Conservation (phyloP, 177 flowering plant species). For the Telopea speciosissima region DNA sequence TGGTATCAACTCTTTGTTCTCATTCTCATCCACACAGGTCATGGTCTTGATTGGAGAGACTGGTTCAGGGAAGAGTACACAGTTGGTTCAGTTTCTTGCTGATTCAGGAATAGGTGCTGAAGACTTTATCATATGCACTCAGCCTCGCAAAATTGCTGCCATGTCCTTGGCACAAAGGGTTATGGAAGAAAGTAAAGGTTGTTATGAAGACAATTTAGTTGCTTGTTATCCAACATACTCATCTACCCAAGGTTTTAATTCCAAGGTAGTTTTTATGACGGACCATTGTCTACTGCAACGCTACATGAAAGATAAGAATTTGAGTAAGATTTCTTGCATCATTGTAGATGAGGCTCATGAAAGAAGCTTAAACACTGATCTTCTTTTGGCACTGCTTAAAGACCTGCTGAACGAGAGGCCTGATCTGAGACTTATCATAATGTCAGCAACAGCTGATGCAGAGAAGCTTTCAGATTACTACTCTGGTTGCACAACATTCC, state of each 20-base stretch:
- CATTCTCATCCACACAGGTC: conserved; percentile 35
- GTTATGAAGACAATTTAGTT: conserved; percentile 50
- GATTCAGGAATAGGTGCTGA: conserved; percentile 57
- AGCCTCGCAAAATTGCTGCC: conserved; percentile 96
- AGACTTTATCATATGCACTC: conserved; percentile 74
- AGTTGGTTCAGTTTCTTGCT: conserved; percentile 83
- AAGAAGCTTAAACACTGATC: conserved; percentile 93
- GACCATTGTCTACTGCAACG: conserved; percentile 88
- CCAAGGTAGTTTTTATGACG: conserved; percentile 67
- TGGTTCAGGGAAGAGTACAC: conserved; percentile 98
- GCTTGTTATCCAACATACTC: conserved; percentile 48
- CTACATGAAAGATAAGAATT: conserved; percentile 59
- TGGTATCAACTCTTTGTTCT: neutral
- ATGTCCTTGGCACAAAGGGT: conserved; percentile 72
- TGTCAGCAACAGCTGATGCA: conserved; percentile 98
- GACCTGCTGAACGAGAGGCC: conserved; percentile 46
- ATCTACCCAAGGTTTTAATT: conserved; percentile 34
- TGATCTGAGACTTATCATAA: conserved; percentile 74
- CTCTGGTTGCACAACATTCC: conserved; percentile 53
- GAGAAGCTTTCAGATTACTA: conserved; percentile 69
- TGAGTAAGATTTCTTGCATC: conserved; percentile 64
- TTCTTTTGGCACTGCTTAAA: conserved; percentile 71
- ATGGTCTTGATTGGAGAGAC: conserved; percentile 90
- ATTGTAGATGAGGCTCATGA: conserved; percentile 98
- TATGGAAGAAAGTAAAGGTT: conserved; percentile 66